A percentile compares a stretch with the other conserved stretches of the same genome.
These are phyloP conservation scores for Rhodotorula toruloides DNA, from an alignment of 768 basidiomycete species.

Conservation along the genomic window DNA sequence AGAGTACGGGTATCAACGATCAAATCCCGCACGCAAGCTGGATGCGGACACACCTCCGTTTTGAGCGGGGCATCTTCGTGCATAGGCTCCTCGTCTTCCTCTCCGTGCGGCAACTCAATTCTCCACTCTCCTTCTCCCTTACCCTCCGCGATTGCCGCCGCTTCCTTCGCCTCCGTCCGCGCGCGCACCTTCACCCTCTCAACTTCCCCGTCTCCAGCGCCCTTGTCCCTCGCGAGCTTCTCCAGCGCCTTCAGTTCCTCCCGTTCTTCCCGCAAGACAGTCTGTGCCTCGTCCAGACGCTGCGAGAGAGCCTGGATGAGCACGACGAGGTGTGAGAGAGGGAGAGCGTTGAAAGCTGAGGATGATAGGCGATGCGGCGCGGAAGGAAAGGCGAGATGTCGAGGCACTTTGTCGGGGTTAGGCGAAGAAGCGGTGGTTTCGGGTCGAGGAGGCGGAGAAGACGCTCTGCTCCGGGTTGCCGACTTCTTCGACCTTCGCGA, in stretches of 20 bases:
- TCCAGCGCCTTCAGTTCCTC: constrained; percentile 22
- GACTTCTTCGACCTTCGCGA: not conserved
- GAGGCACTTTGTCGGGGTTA: not conserved
- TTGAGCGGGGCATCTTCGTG: not conserved
- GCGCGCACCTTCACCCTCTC: constrained; percentile 16
- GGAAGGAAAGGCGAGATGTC: not conserved
- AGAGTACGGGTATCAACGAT: not conserved
- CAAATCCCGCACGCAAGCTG: not conserved
- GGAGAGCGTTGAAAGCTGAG: not conserved
- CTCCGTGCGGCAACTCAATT: constrained; percentile 4
- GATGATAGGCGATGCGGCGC: constrained; percentile 5
- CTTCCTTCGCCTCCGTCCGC: not conserved
- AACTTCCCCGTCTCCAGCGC: constrained; percentile 11
- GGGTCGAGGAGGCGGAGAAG: not conserved
- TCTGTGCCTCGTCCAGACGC: not conserved
- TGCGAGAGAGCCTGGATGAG: constrained; percentile 12
- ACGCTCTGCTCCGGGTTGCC: not conserved
- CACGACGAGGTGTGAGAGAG: constrained; percentile 8
- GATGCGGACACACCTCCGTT: not conserved
- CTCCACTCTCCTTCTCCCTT: constrained; percentile 11
- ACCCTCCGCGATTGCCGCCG: not conserved
- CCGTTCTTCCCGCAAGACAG: not conserved
- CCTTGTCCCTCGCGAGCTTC: constrained; percentile 6
- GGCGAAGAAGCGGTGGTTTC: too few species aligned
- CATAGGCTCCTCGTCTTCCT: not conserved